These are phyloP conservation scores for Nannizzia gypsea DNA, from an alignment of 2,329 filamentous ascomycete genomes.

Conservation along the genomic window DNA sequence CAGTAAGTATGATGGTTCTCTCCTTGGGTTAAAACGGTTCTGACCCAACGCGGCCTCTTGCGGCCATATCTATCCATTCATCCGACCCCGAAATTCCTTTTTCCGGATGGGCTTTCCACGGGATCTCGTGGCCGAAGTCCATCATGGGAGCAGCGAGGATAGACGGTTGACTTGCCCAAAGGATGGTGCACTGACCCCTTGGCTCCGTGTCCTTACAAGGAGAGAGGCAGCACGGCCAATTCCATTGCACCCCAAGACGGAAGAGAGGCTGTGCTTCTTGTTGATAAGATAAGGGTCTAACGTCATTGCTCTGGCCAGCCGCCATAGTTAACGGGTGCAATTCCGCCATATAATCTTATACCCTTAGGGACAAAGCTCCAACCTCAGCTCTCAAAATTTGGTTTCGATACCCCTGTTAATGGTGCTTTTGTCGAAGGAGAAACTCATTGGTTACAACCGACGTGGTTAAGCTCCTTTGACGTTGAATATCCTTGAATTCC, in stretches of 20 bases:
- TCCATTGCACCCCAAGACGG: neutral
- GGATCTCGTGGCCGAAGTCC: slow-evolving; percentile 1
- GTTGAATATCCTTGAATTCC: neutral
- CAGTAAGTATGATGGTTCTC: neutral
- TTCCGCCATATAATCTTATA: neutral
- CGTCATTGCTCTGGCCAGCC: neutral
- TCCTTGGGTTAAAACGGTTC: neutral
- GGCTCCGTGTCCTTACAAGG: neutral
- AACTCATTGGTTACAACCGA: neutral
- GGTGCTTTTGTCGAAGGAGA: neutral
- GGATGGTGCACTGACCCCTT: slow-evolving; percentile 1
- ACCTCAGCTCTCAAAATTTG: neutral
- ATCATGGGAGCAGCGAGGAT: slow-evolving; percentile 1
- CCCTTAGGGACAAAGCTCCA: neutral
- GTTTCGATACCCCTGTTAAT: neutral
- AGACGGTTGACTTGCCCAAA: neutral
- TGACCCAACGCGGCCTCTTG: slow-evolving; percentile 1
- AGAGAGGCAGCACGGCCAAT: neutral
- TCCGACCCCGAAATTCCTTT: neutral
- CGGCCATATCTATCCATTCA: neutral
- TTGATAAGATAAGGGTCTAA: neutral
- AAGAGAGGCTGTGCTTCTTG: neutral
- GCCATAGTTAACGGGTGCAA: neutral
- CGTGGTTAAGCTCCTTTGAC: neutral
- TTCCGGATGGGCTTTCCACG: neutral